These are phyloP conservation scores for Porphyra umbilicalis DNA, from an alignment of 31 red algal genomes.

Conservation along the genomic window DNA sequence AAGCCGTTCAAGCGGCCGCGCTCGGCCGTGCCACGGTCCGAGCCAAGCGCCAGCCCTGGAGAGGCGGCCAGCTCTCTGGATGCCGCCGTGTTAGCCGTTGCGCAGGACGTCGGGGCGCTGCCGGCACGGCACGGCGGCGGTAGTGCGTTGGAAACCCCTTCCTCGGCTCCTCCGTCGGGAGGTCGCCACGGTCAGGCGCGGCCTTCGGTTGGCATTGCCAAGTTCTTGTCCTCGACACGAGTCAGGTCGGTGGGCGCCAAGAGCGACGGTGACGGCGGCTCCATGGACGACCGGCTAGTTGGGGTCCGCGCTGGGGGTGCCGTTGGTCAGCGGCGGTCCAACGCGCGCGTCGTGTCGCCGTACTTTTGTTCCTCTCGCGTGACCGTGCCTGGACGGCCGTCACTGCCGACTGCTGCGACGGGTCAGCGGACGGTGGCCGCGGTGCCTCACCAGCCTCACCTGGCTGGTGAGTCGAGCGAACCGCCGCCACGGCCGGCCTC, in stretches of 20 bases:
- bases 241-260: neutral
- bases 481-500: neutral
- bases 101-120: neutral
- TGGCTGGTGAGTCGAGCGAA: too few species aligned
- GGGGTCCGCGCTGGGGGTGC: neutral
- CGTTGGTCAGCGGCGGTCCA: neutral
- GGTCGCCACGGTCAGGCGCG: neutral
- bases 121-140: neutral
- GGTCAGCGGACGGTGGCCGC: too few species aligned
- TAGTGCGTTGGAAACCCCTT: neutral
- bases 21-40: neutral
- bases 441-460: too few species aligned
- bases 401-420: too few species aligned
- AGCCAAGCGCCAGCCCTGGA: neutral
- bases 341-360: neutral
- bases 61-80: neutral
- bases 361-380: neutral
- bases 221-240: neutral
- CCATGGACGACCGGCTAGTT: too few species aligned
- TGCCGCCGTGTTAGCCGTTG: neutral
- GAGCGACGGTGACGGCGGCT: too few species aligned
- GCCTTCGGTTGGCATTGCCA: neutral
- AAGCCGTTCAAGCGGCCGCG: neutral
- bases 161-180: neutral
- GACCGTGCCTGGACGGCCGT: too few species aligned